Conservation (phyloP, 306 rosid species). For the Ammopiptanthus mongolicus region DNA sequence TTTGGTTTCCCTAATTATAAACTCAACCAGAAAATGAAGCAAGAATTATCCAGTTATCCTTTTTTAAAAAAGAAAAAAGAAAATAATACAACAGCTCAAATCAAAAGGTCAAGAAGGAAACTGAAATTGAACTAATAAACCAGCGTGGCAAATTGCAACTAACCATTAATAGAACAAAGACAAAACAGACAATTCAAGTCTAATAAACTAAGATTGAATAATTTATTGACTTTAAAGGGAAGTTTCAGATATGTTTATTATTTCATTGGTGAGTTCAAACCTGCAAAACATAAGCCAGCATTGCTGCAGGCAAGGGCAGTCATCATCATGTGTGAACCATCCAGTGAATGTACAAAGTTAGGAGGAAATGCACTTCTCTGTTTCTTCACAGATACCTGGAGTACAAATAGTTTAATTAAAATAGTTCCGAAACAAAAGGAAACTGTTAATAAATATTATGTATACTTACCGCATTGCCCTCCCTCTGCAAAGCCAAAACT, state of each 20-base stretch:
- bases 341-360: constrained; percentile 79
- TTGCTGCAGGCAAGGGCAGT: constrained; percentile 86
- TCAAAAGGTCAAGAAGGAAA: background rate
- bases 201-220: background rate
- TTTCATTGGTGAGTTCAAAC: constrained; percentile 34
- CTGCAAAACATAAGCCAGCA: constrained; percentile 83
- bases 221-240: background rate
- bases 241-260: background rate
- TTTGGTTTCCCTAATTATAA: background rate
- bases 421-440: constrained; percentile 10
- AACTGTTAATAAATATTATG: background rate
- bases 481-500: constrained; percentile 73
- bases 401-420: background rate
- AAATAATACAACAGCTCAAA: background rate
- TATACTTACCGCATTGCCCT: constrained; percentile 52
- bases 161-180: background rate
- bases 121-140: background rate
- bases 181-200: background rate
- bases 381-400: constrained; percentile 65
- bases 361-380: constrained; percentile 92
- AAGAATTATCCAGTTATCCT: background rate
- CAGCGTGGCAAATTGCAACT: background rate
- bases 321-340: constrained; percentile 89
- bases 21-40: background rate
- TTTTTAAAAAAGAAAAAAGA: background rate